phyloP scores from a whole-genome alignment of 352 stramenopile species.

The Pythium dissimile region DNA sequence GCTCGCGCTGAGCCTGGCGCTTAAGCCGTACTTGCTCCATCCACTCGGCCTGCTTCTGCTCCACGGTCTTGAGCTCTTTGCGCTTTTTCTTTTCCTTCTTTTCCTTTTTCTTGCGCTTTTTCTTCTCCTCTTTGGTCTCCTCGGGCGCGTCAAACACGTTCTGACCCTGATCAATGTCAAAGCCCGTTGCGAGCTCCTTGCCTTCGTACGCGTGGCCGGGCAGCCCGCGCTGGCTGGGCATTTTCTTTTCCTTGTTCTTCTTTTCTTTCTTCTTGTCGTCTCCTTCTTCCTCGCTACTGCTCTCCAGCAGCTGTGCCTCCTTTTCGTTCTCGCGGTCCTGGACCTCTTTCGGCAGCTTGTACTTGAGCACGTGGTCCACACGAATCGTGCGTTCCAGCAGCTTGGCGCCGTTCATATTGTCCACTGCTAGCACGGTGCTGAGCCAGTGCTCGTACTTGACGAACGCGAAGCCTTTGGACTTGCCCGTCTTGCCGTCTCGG shows the following conservation, averaged over 20 bases:
- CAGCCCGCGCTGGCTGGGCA: slow-evolving; percentile 32
- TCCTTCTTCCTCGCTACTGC: no score
- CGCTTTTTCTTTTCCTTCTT: slow-evolving; percentile 41
- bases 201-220: slow-evolving; percentile 87
- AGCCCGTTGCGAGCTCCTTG: slow-evolving; percentile 72
- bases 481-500: slow-evolving; percentile 94
- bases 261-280: slow-evolving; percentile 10
- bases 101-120: slow-evolving; percentile 33
- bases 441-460: slow-evolving; percentile 97
- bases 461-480: slow-evolving; percentile 95
- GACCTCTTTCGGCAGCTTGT: slow-evolving; percentile 93
- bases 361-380: slow-evolving; percentile 98
- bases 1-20: slow-evolving; percentile 26
- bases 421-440: slow-evolving; percentile 96
- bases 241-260: slow-evolving; percentile 25
- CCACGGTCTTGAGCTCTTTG: slow-evolving; percentile 41
- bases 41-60: slow-evolving; percentile 32
- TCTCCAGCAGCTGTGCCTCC: slow-evolving; percentile 22
- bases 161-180: slow-evolving; percentile 71
- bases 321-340: slow-evolving; percentile 76
- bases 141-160: slow-evolving; percentile 77
- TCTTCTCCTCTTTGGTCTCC: slow-evolving; percentile 46
- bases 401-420: slow-evolving; percentile 94
- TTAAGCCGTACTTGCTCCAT: slow-evolving; percentile 22
- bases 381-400: slow-evolving; percentile 92